These are phyloP conservation scores for Yueomyces sinensis DNA, from an alignment of 805 yeast genomes.

Conservation along the genomic window DNA sequence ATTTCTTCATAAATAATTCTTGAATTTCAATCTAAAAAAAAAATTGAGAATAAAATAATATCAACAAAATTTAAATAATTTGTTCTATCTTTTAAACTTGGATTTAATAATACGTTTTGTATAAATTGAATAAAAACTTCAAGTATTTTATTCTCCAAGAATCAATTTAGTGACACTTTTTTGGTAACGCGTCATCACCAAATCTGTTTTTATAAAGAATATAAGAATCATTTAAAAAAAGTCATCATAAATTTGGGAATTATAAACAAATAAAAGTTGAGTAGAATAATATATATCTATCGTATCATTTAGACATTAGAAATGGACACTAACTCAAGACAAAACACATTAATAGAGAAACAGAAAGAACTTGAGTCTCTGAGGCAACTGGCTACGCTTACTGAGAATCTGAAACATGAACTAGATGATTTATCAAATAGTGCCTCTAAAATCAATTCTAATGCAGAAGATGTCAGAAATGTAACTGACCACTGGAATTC, in stretches of 20 bases:
- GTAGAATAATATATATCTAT: neutral
- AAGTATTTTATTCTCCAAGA: too few species aligned
- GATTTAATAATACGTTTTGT: too few species aligned
- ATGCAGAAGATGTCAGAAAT: constrained; percentile 15
- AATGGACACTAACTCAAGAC: neutral
- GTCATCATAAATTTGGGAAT: neutral
- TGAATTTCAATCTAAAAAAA: too few species aligned
- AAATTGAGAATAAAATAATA: too few species aligned
- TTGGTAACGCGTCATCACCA: constrained; percentile 1
- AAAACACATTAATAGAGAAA: constrained; percentile 10
- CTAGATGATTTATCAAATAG: constrained; percentile 15
- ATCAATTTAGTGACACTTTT: neutral
- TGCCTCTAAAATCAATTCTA: constrained; percentile 14
- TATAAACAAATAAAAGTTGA: neutral
- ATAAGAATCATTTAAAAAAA: too few species aligned
- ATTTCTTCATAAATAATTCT: too few species aligned
- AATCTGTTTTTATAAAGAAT: neutral
- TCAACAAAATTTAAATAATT: too few species aligned
- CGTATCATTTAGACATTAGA: neutral
- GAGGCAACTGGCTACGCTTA: constrained; percentile 14
- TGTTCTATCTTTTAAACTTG: too few species aligned
- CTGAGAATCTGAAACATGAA: constrained; percentile 17
- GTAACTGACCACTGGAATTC: constrained; percentile 22
- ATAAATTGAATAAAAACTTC: too few species aligned
- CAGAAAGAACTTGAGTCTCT: constrained; percentile 15